phyloP scores from a whole-genome alignment of 192 early-diverging fungal genomes.

The Coemansia sp. region DNA sequence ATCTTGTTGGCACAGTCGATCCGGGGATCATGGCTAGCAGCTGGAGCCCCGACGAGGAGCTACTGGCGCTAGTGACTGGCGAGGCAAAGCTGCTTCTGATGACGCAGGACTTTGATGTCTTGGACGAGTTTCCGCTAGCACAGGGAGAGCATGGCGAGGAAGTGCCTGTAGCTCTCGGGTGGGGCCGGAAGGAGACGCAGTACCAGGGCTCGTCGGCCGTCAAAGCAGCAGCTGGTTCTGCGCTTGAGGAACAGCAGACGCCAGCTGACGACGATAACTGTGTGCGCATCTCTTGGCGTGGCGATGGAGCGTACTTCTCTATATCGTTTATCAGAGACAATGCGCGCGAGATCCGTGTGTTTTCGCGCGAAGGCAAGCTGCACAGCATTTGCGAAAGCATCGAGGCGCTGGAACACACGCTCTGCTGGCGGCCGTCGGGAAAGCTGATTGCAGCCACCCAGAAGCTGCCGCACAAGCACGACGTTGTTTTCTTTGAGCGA shows the following conservation, averaged over 20 bases:
- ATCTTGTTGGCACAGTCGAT: conserved; percentile 37
- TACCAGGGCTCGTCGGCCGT: conserved; percentile 70
- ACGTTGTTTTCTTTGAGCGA: conserved; percentile 91
- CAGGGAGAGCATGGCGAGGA: conserved; percentile 71
- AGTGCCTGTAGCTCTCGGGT: conserved; percentile 79
- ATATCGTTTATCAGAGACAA: conserved; percentile 69
- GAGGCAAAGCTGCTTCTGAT: conserved; percentile 59
- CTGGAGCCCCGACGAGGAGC: conserved; percentile 90
- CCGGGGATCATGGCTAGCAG: conserved; percentile 37
- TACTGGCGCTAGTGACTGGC: conserved; percentile 79
- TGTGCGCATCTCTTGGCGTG: conserved; percentile 84
- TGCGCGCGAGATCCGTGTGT: conserved; percentile 60
- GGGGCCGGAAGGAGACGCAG: conserved; percentile 97
- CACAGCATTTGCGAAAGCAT: conserved; percentile 80
- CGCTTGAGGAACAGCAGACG: background rate
- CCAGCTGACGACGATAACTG: conserved; percentile 67
- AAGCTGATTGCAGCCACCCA: conserved; percentile 83
- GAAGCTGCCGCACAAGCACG: conserved; percentile 71
- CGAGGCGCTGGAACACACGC: conserved; percentile 68
- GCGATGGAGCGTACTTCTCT: conserved; percentile 82
- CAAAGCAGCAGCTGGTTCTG: background rate
- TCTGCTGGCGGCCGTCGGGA: conserved; percentile 84
- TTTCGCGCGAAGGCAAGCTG: conserved; percentile 82
- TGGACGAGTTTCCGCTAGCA: conserved; percentile 76
- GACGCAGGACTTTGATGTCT: conserved; percentile 91